phyloP scores from a whole-genome alignment of 2,329 filamentous ascomycete genomes.

The Sclerotinia trifoliorum region DNA sequence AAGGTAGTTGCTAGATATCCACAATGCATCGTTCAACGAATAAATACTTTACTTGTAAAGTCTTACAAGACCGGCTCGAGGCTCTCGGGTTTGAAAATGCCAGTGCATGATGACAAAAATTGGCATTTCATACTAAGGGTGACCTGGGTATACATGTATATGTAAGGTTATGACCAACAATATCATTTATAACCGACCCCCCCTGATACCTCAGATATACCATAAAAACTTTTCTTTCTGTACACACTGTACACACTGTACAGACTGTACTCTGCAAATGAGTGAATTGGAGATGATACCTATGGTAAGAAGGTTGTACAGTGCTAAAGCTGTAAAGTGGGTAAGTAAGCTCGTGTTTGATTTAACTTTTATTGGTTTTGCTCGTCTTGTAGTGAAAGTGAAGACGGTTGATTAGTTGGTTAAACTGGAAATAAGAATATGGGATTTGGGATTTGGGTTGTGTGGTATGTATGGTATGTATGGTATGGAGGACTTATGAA shows the following conservation, averaged over 20 bases:
- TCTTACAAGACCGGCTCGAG: background rate
- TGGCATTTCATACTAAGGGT: background rate
- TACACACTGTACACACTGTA: no score
- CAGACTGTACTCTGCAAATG: no score
- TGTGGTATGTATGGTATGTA: no score
- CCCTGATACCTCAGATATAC: background rate
- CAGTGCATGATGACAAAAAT: background rate
- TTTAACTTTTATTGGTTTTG: no score
- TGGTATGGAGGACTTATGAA: no score
- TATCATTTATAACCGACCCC: background rate
- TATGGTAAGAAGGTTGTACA: background rate
- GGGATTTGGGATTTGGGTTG: no score
- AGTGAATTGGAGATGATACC: background rate
- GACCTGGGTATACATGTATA: no score
- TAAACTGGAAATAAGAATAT: no score
- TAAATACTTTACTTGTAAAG: background rate
- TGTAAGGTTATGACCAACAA: background rate
- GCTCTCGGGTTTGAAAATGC: background rate
- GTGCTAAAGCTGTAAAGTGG: background rate
- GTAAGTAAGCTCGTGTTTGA: no score
- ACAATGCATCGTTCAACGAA: background rate
- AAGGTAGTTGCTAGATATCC: background rate
- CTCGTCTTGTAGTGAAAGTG: no score
- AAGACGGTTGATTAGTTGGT: no score
- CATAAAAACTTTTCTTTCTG: background rate